Percentiles rank a stretch among this genome's conserved stretches.
Evolutionary conservation across 768 basidiomycete species (phyloP).

Genomic region (Tylopilus subfusipes): DNA sequence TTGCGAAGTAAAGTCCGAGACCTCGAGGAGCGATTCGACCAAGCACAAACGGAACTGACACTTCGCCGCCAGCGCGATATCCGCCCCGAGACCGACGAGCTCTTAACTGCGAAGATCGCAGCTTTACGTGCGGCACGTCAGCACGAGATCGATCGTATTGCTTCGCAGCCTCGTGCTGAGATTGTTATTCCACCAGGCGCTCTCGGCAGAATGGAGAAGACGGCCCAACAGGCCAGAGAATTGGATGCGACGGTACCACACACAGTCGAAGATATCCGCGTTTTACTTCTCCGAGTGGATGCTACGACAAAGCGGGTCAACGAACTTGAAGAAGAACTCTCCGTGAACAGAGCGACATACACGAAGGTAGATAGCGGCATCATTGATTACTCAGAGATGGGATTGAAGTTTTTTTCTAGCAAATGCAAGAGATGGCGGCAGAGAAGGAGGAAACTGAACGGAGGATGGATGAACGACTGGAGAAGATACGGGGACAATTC

Average conservation of each 20-base stretch:
- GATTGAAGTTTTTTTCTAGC: slow-evolving; percentile 9
- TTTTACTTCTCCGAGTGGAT: slow-evolving; percentile 23
- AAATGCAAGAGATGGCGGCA: slow-evolving; percentile 15
- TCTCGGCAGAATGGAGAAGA: slow-evolving; percentile 18
- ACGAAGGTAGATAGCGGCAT: slow-evolving; percentile 13
- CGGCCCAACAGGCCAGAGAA: slow-evolving; percentile 12
- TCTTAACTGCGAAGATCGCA: slow-evolving; percentile 17
- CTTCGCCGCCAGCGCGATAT: slow-evolving; percentile 20
- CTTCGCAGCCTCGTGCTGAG: slow-evolving; percentile 13
- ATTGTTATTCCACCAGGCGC: slow-evolving; percentile 19
- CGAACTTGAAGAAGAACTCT: slow-evolving; percentile 23
- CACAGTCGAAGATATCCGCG: slow-evolving; percentile 24
- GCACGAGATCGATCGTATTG: slow-evolving; percentile 17
- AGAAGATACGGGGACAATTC: slow-evolving; percentile 17
- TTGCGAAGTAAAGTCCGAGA: slow-evolving; percentile 19
- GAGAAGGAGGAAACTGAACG: slow-evolving; percentile 13
- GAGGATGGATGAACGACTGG: slow-evolving; percentile 13
- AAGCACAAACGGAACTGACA: slow-evolving; percentile 30
- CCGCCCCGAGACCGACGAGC: slow-evolving; percentile 17
- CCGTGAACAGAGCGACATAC: slow-evolving; percentile 11
- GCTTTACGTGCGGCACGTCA: slow-evolving; percentile 22
- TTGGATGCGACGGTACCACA: slow-evolving; percentile 24
- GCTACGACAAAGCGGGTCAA: slow-evolving; percentile 18
- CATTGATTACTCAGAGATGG: not conserved
- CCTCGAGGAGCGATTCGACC: slow-evolving; percentile 31